Conservation (phyloP, 352 stramenopile genomes). For the Phytophthora macrochlamydospora region DNA sequence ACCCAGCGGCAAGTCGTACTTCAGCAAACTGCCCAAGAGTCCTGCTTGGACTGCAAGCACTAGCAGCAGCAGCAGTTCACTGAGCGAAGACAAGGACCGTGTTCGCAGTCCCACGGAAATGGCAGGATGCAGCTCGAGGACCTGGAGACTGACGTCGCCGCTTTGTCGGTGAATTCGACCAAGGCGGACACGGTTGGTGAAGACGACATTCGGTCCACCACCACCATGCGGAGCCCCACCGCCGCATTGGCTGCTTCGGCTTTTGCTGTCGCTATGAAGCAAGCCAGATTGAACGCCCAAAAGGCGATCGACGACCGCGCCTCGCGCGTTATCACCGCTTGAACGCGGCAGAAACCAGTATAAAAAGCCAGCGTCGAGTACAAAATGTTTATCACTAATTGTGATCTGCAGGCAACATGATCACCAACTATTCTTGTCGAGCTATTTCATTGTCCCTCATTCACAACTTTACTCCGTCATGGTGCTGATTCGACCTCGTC, state of each 20-base stretch:
- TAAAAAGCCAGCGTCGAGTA: background rate
- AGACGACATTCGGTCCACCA: slow-evolving; percentile 25
- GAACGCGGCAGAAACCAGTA: slow-evolving; percentile 4
- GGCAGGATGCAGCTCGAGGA: slow-evolving; percentile 40
- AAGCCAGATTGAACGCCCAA: slow-evolving; percentile 74
- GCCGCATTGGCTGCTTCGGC: slow-evolving; percentile 61
- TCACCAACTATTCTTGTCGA: slow-evolving; percentile 25
- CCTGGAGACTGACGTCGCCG: slow-evolving; percentile 34
- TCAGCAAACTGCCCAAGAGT: slow-evolving; percentile 32
- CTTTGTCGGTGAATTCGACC: slow-evolving; percentile 14
- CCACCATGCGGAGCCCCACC: slow-evolving; percentile 38
- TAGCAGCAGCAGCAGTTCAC: slow-evolving; percentile 40
- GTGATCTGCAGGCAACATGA: no score
- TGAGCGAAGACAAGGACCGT: slow-evolving; percentile 40
- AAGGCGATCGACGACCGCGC: slow-evolving; percentile 61
- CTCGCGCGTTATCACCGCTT: slow-evolving; percentile 37
- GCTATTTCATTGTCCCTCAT: background rate
- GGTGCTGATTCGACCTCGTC: slow-evolving; percentile 22
- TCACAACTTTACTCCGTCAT: slow-evolving; percentile 8
- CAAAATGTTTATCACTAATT: slow-evolving; percentile 40
- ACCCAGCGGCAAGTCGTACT: slow-evolving; percentile 17
- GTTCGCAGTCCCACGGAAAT: slow-evolving; percentile 16
- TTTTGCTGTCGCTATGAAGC: slow-evolving; percentile 82
- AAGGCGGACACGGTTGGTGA: slow-evolving; percentile 24
- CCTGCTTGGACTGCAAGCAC: slow-evolving; percentile 36